Evolutionary conservation across 1,284 basidiomycete species (phyloP).

Genomic region (Naganishia sp.): DNA sequence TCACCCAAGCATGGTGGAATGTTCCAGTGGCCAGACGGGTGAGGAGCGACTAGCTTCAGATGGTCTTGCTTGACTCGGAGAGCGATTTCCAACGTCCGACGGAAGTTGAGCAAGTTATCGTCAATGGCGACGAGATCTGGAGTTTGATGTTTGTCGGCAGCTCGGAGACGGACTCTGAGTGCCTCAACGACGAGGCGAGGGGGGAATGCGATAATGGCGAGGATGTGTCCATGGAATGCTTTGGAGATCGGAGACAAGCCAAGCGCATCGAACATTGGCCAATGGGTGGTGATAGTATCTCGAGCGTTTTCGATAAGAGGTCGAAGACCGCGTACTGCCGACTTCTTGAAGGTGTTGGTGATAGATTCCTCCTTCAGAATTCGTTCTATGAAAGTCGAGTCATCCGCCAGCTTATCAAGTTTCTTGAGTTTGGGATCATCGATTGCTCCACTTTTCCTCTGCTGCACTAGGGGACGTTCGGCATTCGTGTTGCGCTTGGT

Average conservation of each 20-base stretch:
- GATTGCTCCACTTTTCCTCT: conserved; percentile 53
- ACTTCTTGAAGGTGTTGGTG: conserved; percentile 90
- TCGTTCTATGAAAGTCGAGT: conserved; percentile 87
- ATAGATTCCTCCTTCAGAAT: conserved; percentile 94
- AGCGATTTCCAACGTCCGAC: conserved; percentile 86
- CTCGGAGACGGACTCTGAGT: conserved; percentile 84
- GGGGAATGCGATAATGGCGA: conserved; percentile 91
- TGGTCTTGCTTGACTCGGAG: conserved; percentile 95
- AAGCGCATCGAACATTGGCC: conserved; percentile 45
- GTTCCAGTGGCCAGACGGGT: conserved; percentile 84
- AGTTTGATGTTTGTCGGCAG: conserved; percentile 84
- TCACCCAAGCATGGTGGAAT: conserved; percentile 82
- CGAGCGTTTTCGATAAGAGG: conserved; percentile 83
- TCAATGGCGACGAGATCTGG: conserved; percentile 86
- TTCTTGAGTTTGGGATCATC: conserved; percentile 36
- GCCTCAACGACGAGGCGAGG: conserved; percentile 91
- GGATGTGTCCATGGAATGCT: conserved; percentile 90
- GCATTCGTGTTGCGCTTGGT: conserved; percentile 71
- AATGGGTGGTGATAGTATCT: conserved; percentile 78
- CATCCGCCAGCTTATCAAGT: conserved; percentile 53
- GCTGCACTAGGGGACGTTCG: conserved; percentile 50
- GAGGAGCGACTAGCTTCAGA: conserved; percentile 79
- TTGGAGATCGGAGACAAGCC: conserved; percentile 71
- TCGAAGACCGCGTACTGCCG: conserved; percentile 84
- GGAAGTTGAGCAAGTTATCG: conserved; percentile 91